Base-by-base conservation (phyloP, 768 basidiomycete species). In the Russula vinacea region DNA sequence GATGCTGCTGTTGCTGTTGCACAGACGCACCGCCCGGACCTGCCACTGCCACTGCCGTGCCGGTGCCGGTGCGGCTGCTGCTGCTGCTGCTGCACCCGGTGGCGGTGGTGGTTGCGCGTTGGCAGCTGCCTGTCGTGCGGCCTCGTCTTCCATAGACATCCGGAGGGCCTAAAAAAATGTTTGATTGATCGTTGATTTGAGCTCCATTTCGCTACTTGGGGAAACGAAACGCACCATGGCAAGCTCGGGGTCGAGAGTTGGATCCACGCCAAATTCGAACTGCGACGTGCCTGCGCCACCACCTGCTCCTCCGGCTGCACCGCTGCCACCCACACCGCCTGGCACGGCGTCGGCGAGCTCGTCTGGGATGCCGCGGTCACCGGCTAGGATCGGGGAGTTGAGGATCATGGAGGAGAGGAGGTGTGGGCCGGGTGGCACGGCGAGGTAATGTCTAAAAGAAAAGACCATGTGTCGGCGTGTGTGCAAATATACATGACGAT, bases 91-190 rank as follows among this genome's bases (percentile, higher is more conserved):
- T n/a, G 80, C 61, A 66, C 71, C 57, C 26, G 73, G 53, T 11
- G 73, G 63, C 17, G 75, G 58, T 0, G 68, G 60, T 4, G 74
- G 52, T 1, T 74, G 49, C 0, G 74, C 77, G 19, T 83, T 78
- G 56, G 76, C 78, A 6, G 81, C 78, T 10, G 80, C 80, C 79
- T 83, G 80, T 13, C 94, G 87, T 19, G 92, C 92, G 71, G 88
- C 86, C 56, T 94, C 93, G 73, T 97, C 94, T 77, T 96, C 92
- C 83, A 98, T 86, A 1, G 95, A 98, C 91, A 98, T 92, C 40
- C 95, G 90, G 47, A 99, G 83, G 11, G 94, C 96, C 95, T 97
- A 16, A 11, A 13, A 13, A 17, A 32, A 2, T 39, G 9, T 10
- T 8, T 29, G 17, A 17, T 53, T 6, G 9, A 16, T 11, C 14